These are phyloP conservation scores for Fistulinella cinereoalba DNA, from an alignment of 1,284 basidiomycete species.

Conservation along the genomic window DNA sequence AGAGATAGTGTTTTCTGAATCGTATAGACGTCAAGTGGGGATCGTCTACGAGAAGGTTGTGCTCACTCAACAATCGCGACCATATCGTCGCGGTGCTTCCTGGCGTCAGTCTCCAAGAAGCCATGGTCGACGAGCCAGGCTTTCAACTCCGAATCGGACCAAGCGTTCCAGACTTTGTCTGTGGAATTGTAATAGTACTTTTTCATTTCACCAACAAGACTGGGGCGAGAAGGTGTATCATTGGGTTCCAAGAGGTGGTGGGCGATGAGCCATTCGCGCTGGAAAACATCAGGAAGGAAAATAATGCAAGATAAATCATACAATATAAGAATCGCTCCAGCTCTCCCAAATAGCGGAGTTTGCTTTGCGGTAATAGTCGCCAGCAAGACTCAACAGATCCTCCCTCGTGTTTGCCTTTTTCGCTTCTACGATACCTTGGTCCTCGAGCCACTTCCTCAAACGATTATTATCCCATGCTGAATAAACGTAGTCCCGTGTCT, in stretches of 20 bases:
- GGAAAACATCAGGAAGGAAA: not conserved
- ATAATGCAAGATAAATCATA: slow-evolving; percentile 35
- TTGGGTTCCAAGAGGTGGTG: slow-evolving; percentile 48
- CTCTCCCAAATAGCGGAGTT: slow-evolving; percentile 71
- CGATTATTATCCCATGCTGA: slow-evolving; percentile 83
- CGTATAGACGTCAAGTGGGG: not conserved
- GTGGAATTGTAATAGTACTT: slow-evolving; percentile 70
- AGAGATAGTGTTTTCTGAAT: slow-evolving; percentile 68
- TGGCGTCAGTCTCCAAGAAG: slow-evolving; percentile 68
- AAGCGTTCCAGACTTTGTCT: slow-evolving; percentile 65
- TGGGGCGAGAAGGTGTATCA: slow-evolving; percentile 47
- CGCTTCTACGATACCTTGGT: slow-evolving; percentile 70
- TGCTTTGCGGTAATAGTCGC: slow-evolving; percentile 62
- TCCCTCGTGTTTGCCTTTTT: slow-evolving; percentile 60
- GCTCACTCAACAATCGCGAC: slow-evolving; percentile 65
- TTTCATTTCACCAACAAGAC: slow-evolving; percentile 69
- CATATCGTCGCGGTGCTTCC: slow-evolving; percentile 74
- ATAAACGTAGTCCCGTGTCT: slow-evolving; percentile 83
- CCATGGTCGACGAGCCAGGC: slow-evolving; percentile 71
- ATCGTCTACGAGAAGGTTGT: not conserved
- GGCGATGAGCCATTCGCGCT: slow-evolving; percentile 80
- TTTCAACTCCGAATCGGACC: slow-evolving; percentile 68
- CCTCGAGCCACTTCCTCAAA: slow-evolving; percentile 68
- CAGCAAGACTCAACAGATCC: slow-evolving; percentile 70
- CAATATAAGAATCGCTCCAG: slow-evolving; percentile 85